These are phyloP conservation scores for Leishmania lainsoni DNA, from an alignment of 208 protist species.

Conservation along the genomic window DNA sequence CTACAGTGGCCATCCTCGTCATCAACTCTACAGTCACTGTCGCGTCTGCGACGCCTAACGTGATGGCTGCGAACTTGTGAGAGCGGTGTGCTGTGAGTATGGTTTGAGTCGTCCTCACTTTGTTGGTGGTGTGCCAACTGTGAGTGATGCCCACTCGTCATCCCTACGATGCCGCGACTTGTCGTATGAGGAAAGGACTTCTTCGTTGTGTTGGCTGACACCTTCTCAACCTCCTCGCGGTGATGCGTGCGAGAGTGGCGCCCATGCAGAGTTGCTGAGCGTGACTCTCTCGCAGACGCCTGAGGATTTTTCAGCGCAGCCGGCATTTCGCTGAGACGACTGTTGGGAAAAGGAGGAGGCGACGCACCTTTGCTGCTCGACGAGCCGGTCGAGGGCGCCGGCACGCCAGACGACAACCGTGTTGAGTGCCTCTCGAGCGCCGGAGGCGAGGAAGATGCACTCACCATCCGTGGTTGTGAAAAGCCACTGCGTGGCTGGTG, in stretches of 20 bases:
- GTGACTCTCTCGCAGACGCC: neutral
- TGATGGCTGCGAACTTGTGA: neutral
- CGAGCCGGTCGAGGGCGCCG: neutral
- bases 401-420: neutral
- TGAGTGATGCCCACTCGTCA: neutral
- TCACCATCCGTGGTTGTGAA: neutral
- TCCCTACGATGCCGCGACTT: too few relatives aligned
- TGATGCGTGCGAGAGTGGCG: neutral
- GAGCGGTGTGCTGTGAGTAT: neutral
- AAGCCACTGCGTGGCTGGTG: neutral
- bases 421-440: neutral
- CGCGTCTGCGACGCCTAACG: neutral
- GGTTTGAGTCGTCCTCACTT: neutral
- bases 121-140: neutral
- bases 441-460: neutral
- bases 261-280: neutral
- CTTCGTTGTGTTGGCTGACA: too few relatives aligned
- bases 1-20: neutral
- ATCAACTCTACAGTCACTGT: neutral
- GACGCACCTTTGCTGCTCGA: neutral
- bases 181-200: neutral
- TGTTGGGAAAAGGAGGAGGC: neutral
- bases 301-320: neutral
- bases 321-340: too few relatives aligned
- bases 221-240: neutral